phyloP scores from a whole-genome alignment of 805 yeast genomes.

The Vanderwaltozyma verrucispora region DNA sequence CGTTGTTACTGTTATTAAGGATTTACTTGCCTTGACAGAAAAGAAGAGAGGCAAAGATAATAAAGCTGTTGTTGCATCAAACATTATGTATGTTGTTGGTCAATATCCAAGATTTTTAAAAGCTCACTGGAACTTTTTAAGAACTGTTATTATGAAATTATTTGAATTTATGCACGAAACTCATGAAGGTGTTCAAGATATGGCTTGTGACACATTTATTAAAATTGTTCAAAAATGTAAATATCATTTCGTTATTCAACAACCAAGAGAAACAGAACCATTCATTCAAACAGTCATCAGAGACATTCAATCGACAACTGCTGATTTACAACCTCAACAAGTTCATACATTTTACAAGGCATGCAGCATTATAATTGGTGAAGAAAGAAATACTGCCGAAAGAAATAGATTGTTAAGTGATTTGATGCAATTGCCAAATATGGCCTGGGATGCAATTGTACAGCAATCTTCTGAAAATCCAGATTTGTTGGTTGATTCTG shows the following conservation, averaged over 20 bases:
- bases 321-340: constrained; percentile 92
- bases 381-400: constrained; percentile 60
- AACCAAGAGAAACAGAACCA: constrained; percentile 78
- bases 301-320: constrained; percentile 75
- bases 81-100: constrained; percentile 98
- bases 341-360: constrained; percentile 97
- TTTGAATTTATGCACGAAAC: constrained; percentile 99
- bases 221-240: constrained; percentile 93
- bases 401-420: constrained; percentile 66
- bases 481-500: constrained; percentile 60
- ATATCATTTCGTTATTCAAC: constrained; percentile 84
- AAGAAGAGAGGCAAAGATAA: constrained; percentile 96
- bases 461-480: constrained; percentile 81
- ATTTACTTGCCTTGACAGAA: constrained; percentile 82
- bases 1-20: constrained; percentile 86
- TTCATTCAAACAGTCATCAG: constrained; percentile 83
- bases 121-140: constrained; percentile 96
- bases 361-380: constrained; percentile 86
- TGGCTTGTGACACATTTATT: constrained; percentile 99
- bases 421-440: constrained; percentile 84
- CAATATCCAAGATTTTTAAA: constrained; percentile 96
- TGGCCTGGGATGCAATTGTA: constrained; percentile 89
- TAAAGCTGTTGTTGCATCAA: constrained; percentile 99
- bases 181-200: constrained; percentile 99
- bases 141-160: constrained; percentile 88